These are phyloP conservation scores for Bretziella fagacearum DNA, from an alignment of 2,329 filamentous ascomycete species.

Conservation along the genomic window DNA sequence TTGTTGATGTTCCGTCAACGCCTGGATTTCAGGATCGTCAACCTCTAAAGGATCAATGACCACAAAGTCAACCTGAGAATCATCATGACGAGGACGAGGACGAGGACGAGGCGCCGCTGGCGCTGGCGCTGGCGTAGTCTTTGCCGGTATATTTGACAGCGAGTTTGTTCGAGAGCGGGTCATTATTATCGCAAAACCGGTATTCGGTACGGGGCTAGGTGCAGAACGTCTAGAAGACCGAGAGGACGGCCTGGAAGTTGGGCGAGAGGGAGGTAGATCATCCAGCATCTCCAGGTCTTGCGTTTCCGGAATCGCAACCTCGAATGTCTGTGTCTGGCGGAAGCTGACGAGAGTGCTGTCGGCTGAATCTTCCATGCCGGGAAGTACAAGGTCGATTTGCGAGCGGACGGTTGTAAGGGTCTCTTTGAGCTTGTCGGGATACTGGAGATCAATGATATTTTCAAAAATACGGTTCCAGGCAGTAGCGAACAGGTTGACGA, in stretches of 20 bases:
- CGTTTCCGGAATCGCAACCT: slow-evolving; percentile 7
- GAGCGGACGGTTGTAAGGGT: slow-evolving; percentile 44
- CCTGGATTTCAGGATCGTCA: slow-evolving; percentile 44
- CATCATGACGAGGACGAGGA: slow-evolving; percentile 45
- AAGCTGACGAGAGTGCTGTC: slow-evolving; percentile 19
- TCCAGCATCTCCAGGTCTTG: neutral
- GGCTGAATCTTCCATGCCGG: slow-evolving; percentile 20
- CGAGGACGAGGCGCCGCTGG: too few relatives aligned
- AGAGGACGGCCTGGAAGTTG: neutral
- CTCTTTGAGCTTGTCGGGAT: slow-evolving; percentile 45
- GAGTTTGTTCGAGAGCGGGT: slow-evolving; percentile 5
- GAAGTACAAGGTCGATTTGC: slow-evolving; percentile 31
- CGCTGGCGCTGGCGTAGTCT: neutral
- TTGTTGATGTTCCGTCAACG: slow-evolving; percentile 61
- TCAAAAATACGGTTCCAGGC: slow-evolving; percentile 59
- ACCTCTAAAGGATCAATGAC: slow-evolving; percentile 40
- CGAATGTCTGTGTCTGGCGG: slow-evolving; percentile 16
- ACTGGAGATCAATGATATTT: slow-evolving; percentile 39
- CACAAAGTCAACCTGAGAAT: slow-evolving; percentile 68
- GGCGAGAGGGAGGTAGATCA: neutral
- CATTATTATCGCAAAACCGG: neutral
- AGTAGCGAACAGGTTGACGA: slow-evolving; percentile 33
- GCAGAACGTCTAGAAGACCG: neutral
- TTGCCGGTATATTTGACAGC: neutral
- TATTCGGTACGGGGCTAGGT: neutral